A percentile compares a stretch with the other conserved stretches of the same genome.
phyloP scores from a whole-genome alignment of 257 asterid species.

The Lavandula angustifolia region DNA sequence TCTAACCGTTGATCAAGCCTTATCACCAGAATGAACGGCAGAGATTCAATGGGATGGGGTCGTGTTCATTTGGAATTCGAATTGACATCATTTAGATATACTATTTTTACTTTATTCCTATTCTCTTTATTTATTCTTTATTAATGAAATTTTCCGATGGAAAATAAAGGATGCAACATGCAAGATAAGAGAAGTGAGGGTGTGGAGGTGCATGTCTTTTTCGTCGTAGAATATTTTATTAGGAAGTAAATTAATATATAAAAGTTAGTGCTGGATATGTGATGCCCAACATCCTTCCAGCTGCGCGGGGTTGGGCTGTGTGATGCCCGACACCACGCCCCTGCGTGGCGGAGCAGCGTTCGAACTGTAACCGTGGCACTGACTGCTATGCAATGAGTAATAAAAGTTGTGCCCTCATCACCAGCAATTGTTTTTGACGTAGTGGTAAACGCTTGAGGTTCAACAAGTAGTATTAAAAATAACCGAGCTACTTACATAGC shows the following conservation, averaged over 20 bases:
- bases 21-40: slow-evolving; percentile 42
- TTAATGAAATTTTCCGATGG: slow-evolving; percentile 17
- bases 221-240: slow-evolving; percentile 30
- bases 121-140: background rate
- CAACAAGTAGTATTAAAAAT: too few relatives aligned
- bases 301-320: too few relatives aligned
- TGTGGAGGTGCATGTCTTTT: slow-evolving; percentile 11
- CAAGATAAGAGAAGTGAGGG: slow-evolving; percentile 23
- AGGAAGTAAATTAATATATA: background rate
- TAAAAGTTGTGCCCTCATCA: too few relatives aligned
- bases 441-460: too few relatives aligned
- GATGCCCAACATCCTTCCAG: too few relatives aligned
- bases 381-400: too few relatives aligned
- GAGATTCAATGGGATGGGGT: slow-evolving; percentile 26
- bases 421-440: too few relatives aligned
- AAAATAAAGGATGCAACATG: slow-evolving; percentile 24
- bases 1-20: slow-evolving; percentile 33
- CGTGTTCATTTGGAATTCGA: slow-evolving; percentile 36
- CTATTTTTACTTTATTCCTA: slow-evolving; percentile 34
- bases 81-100: slow-evolving; percentile 37
- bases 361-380: too few relatives aligned
- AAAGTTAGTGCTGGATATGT: too few relatives aligned
- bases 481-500: slow-evolving; percentile 21
- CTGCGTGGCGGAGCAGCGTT: too few relatives aligned
- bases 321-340: too few relatives aligned